Base-by-base conservation (phyloP, 352 stramenopile species). In the Thalassiosira gravida region DNA sequence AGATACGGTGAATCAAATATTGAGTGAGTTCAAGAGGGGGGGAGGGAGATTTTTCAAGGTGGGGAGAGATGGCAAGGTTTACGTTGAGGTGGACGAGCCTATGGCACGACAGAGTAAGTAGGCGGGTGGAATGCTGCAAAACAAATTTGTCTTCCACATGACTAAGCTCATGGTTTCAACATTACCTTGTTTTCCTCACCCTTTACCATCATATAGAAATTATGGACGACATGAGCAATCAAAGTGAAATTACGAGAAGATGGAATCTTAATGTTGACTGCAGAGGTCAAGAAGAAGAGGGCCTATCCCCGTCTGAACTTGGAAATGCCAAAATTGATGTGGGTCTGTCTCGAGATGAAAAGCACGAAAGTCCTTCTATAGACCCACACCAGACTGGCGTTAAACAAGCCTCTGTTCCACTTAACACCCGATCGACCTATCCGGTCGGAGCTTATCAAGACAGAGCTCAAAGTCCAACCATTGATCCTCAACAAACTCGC, bases 41-140 rank as follows among this genome's bases (percentile, higher is more conserved):
- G 56, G 56, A 64, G 56, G 56, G 16, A 50, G 56, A 46, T 64
- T 64, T 18, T 64, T 64, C 24, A 64, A 64, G 29, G 5, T 49
- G 25, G 56, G 2, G 30, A 64, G 24, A 20, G 22, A 29, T 29
- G 56, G 56, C 9, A 37, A 44, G 24, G 56, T 37, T 24, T 44
- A 46, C 24, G 16, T 18, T 64, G 56, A 64, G 32, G 24, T 50
- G 20, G 32, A 52, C 29, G 57, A 66, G 57, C 14, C 30, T 49
- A 14, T 46, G 27, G 57, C 57, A 52, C 2, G 49, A 3, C 57
- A 66, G 32, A 66, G 57, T 66, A 27, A 66, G 46, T 44, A 6
- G 35, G 6, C 13, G 35, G 13, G 32, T 52, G 29, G 57, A 29
- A 50, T 50, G 29, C 57, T 50, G 29, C 35, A 66, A 47, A n/a